Conservation (phyloP, 169 alveolate species). For the Blepharisma undulans region DNA sequence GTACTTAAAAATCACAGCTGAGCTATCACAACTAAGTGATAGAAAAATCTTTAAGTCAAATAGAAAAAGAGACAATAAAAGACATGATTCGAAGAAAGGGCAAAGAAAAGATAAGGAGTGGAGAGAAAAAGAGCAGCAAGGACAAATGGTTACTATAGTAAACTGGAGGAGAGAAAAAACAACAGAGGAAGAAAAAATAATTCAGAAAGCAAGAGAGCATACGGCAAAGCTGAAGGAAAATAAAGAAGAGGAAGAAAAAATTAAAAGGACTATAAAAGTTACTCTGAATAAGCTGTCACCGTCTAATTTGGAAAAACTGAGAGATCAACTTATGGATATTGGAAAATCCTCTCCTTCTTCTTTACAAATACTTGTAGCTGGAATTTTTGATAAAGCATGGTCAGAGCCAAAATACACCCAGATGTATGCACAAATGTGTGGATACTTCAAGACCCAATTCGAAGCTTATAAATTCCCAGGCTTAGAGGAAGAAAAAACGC, state of each 20-base stretch:
- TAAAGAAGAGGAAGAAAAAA: constrained; percentile 5
- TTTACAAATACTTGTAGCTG: background rate
- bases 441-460: background rate
- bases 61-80: background rate
- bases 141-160: background rate
- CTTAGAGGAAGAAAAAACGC: background rate
- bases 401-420: constrained; percentile 31
- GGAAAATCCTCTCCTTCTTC: background rate
- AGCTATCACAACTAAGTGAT: background rate
- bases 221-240: background rate
- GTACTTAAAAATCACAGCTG: background rate
- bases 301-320: background rate
- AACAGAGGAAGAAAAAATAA: constrained; percentile 27
- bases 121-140: constrained; percentile 2
- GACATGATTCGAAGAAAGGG: background rate
- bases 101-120: background rate
- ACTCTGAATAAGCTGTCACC: constrained; percentile 40
- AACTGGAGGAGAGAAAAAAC: constrained; percentile 16
- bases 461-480: background rate
- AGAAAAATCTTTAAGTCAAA: background rate
- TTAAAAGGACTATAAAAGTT: background rate
- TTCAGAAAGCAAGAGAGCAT: constrained; percentile 9
- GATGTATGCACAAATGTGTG: constrained; percentile 29
- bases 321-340: background rate
- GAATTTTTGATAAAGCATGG: constrained; percentile 42